A percentile compares a stretch with the other conserved stretches of the same genome.
phyloP scores from a whole-genome alignment of 2,329 filamentous ascomycete genomes.

The Ophiostoma fasciatum region DNA sequence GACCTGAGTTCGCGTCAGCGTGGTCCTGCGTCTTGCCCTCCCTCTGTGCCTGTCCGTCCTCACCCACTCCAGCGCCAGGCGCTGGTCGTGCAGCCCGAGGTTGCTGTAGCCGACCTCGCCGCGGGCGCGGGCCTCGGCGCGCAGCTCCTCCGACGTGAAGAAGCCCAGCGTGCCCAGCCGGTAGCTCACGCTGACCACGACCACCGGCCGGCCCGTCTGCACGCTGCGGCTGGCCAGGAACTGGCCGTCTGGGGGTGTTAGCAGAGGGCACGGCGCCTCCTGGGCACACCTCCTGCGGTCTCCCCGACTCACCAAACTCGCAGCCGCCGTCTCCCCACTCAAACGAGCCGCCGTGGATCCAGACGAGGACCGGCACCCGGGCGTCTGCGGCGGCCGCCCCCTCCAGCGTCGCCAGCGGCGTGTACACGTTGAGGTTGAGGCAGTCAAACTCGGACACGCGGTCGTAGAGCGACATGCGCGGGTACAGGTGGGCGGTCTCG shows the following conservation, averaged over 20 bases:
- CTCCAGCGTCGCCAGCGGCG: not conserved
- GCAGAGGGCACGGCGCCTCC: too few species aligned
- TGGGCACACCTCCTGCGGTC: too few species aligned
- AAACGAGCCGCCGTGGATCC: slow-evolving; percentile 1
- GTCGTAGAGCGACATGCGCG: too few species aligned
- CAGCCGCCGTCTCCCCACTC: not conserved
- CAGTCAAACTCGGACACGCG: slow-evolving; percentile 1
- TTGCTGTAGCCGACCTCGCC: slow-evolving; percentile 14
- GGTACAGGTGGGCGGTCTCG: too few species aligned
- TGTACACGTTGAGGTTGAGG: not conserved
- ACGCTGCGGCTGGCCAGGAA: not conserved
- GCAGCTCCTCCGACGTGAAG: not conserved
- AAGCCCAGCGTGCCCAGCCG: not conserved
- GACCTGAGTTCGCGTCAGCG: slow-evolving; percentile 9
- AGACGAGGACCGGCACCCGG: not conserved
- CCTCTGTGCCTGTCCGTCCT: too few species aligned
- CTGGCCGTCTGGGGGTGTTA: slow-evolving; percentile 1
- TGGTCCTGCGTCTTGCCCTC: too few species aligned
- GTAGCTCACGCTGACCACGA: slow-evolving; percentile 1
- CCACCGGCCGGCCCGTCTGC: not conserved
- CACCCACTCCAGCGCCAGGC: slow-evolving; percentile 29
- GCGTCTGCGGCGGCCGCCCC: not conserved
- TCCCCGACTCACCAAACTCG: not conserved
- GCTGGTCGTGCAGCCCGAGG: slow-evolving; percentile 22
- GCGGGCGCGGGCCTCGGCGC: not conserved